Percentiles rank a stretch among this genome's conserved stretches.
Conservation (phyloP, 192 early-diverging fungal species). For the Entomortierella chlamydospora region DNA sequence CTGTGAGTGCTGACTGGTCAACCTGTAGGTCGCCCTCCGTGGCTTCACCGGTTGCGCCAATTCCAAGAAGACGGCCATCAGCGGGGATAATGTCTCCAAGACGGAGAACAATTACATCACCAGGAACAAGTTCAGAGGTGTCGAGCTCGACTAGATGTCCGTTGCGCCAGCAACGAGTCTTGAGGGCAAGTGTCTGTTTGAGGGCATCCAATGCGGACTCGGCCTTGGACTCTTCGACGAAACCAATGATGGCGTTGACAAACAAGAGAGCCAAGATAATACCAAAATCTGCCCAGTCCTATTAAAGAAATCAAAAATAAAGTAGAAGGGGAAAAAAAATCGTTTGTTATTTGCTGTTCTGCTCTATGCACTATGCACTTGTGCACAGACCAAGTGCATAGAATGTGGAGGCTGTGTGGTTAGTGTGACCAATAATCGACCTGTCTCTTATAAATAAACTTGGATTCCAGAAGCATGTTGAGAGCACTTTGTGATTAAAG, state of each 20-base stretch:
- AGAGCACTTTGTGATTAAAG: too few species aligned
- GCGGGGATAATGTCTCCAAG: conserved; percentile 96
- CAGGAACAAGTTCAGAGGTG: conserved; percentile 84
- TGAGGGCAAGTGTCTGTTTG: conserved; percentile 92
- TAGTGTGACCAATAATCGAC: too few species aligned
- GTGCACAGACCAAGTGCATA: too few species aligned
- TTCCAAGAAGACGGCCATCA: conserved; percentile 85
- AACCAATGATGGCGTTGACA: conserved; percentile 93
- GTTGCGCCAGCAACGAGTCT: conserved; percentile 85
- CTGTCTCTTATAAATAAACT: too few species aligned
- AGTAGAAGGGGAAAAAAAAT: too few species aligned
- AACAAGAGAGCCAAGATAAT: conserved; percentile 84
- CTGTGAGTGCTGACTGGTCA: conserved; percentile 94
- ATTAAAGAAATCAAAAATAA: not conserved
- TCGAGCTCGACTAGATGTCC: conserved; percentile 79
- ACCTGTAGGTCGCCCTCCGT: conserved; percentile 84
- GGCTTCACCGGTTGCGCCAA: conserved; percentile 80
- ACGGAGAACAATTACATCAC: conserved; percentile 91
- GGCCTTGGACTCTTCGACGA: conserved; percentile 92
- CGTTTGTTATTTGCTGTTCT: too few species aligned
- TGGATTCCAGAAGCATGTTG: too few species aligned
- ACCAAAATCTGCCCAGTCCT: conserved; percentile 76
- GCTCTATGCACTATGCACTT: too few species aligned
- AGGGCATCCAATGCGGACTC: conserved; percentile 95
- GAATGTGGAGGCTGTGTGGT: too few species aligned